Evolutionary conservation across 768 basidiomycete species (phyloP).

Genomic region (Mycena venus): DNA sequence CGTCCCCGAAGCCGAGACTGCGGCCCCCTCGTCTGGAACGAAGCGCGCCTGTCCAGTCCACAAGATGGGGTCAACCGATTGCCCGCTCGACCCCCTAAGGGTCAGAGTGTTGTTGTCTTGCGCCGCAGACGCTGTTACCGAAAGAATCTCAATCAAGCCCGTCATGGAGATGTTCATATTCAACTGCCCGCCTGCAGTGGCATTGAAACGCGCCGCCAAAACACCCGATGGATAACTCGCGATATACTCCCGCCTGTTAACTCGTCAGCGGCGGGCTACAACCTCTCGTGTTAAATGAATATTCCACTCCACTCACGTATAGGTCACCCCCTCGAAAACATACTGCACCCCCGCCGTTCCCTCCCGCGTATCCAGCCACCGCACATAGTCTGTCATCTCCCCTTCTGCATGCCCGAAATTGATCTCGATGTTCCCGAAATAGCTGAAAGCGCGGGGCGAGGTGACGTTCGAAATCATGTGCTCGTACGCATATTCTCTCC

Average conservation of each 20-base stretch:
- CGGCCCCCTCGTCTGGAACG: constrained; percentile 5
- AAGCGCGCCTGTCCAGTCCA: constrained; percentile 20
- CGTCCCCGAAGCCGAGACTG: background rate
- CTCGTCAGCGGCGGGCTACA: background rate
- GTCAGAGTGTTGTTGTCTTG: constrained; percentile 15
- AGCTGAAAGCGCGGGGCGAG: constrained; percentile 12
- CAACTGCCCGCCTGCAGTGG: constrained; percentile 4
- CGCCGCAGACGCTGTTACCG: constrained; percentile 3
- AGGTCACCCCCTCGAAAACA: constrained; percentile 5
- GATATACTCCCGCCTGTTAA: constrained; percentile 16
- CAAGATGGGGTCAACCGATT: constrained; percentile 13
- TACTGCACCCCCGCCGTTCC: constrained; percentile 13
- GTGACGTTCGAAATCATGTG: constrained; percentile 16
- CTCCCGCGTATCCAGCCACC: constrained; percentile 18
- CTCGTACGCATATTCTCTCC: constrained; percentile 14
- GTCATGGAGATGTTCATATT: constrained; percentile 21
- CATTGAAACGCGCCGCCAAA: constrained; percentile 17
- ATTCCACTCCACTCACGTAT: constrained; percentile 12
- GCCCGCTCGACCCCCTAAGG: constrained; percentile 4
- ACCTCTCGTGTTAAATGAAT: background rate
- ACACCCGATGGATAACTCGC: constrained; percentile 13
- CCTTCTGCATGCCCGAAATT: constrained; percentile 13
- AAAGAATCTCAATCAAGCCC: constrained; percentile 1
- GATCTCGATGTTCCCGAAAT: constrained; percentile 16
- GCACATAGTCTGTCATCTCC: constrained; percentile 9